Evolutionary conservation across 1,284 basidiomycete species (phyloP), one percentile per base, ranked within the genome.

Genomic region (Takashimella koratensis): DNA sequence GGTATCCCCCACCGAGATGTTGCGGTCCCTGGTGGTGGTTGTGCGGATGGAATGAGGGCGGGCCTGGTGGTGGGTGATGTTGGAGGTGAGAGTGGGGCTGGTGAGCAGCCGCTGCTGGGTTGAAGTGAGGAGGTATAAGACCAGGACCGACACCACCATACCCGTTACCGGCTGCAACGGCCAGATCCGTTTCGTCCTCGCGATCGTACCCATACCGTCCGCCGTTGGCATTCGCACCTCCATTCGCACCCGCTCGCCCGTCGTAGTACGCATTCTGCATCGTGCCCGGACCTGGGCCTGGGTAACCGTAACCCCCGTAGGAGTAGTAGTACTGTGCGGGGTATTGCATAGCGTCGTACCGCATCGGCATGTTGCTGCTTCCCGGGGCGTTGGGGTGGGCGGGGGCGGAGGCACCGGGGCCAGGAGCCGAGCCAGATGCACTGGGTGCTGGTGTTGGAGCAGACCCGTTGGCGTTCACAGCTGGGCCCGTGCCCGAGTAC

Each of bases 181-280:
- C 16, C 10, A 16, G 10, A 36, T 36, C 30, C 8, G 10, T 16
- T 36, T 36, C 30, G 30, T 36, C 30, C 30, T 36, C 30, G 30
- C 30, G 30, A 36, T 36, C 16, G n/a, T n/a, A n/a, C 8, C 30
- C 30, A 36, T 36, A 8, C 30, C 30, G 10, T 36, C 8, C 30
- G 16, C 30, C 30, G 16, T 36, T 36, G 30, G 30, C 30, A 36
- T 36, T 36, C 30, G 30, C 30, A 36, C 30, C 30, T 8, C 30
- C 30, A 36, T 16, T 16, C 16, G 16, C 30, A 8, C 30, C 30
- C 8, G 10, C 30, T 36, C 30, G 30, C 8, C 10, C 30, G 16
- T 36, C 30, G 41, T 55, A 60, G 53, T 67, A 71, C 3, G 62
- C 67, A 51, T 72, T 72, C 58, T 74, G 72, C 67, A 74, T 70